These are phyloP conservation scores for Globisporangium polare DNA, from an alignment of 352 stramenopile genomes.

Conservation along the genomic window DNA sequence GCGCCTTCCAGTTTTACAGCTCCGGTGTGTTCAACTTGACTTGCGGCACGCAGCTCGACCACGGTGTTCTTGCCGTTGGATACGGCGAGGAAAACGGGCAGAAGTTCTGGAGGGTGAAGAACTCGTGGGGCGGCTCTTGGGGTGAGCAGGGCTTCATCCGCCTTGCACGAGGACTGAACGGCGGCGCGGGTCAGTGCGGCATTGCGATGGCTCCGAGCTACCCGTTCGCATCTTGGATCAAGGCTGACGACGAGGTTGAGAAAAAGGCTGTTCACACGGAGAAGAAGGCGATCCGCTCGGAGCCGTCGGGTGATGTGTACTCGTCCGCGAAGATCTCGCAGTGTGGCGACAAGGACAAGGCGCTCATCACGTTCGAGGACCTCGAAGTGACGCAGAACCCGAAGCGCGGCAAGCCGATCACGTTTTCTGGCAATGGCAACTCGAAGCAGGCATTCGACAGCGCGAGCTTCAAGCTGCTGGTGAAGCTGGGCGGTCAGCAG, in stretches of 20 bases:
- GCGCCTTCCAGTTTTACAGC: constrained; percentile 96
- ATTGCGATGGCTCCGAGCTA: constrained; percentile 78
- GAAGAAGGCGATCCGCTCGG: constrained; percentile 5
- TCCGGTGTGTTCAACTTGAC: constrained; percentile 85
- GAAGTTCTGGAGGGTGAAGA: constrained; percentile 96
- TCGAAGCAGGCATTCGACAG: constrained; percentile 60
- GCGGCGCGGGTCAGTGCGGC: constrained; percentile 53
- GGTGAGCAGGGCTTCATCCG: constrained; percentile 93
- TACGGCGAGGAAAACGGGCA: constrained; percentile 89
- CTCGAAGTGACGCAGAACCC: constrained; percentile 59
- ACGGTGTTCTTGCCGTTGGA: constrained; percentile 95
- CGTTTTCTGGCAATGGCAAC: constrained; percentile 65
- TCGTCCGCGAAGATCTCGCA: constrained; percentile 79
- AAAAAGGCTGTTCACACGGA: neutral
- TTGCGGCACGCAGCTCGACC: constrained; percentile 93
- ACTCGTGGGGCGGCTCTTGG: constrained; percentile 94
- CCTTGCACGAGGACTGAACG: constrained; percentile 71
- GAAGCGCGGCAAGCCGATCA: constrained; percentile 73
- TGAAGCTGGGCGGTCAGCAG: constrained; percentile 66
- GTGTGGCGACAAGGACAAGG: constrained; percentile 64
- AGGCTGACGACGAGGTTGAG: constrained; percentile 14
- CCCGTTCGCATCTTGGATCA: constrained; percentile 43
- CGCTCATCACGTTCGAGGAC: constrained; percentile 63
- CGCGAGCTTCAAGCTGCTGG: constrained; percentile 65
- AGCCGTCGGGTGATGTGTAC: constrained; percentile 33